Evolutionary conservation across 1,284 basidiomycete genomes (phyloP).

Genomic region (Tilletia horrida): DNA sequence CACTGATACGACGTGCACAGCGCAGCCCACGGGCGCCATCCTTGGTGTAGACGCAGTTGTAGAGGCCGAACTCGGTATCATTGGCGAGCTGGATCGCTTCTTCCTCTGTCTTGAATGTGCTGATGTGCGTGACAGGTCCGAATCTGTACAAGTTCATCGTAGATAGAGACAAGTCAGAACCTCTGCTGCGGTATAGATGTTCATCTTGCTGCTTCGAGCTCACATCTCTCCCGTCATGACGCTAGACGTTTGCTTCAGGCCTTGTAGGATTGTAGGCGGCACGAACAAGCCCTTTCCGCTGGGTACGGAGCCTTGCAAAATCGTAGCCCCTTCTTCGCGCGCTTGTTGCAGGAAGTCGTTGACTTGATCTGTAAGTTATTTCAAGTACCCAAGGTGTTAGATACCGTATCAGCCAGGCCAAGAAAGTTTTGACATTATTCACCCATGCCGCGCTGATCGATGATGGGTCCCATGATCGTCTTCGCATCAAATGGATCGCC

Average conservation of each 20-base stretch:
- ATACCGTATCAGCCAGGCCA: neutral
- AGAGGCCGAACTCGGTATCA: conserved; percentile 34
- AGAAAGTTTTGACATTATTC: neutral
- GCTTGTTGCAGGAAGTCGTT: neutral
- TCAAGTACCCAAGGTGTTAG: neutral
- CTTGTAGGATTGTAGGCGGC: conserved; percentile 42
- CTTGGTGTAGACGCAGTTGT: conserved; percentile 36
- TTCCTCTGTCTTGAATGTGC: conserved; percentile 38
- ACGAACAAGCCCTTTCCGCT: conserved; percentile 33
- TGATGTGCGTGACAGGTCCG: conserved; percentile 40
- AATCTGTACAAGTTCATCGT: conserved; percentile 20
- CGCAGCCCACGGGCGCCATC: conserved; percentile 30
- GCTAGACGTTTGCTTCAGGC: conserved; percentile 33
- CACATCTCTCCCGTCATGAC: conserved; percentile 40
- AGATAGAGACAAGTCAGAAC: no score
- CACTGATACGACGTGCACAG: conserved; percentile 30
- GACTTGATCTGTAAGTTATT: neutral
- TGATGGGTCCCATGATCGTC: neutral
- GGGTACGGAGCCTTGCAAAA: conserved; percentile 1
- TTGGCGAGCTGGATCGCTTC: conserved; percentile 36
- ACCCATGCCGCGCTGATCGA: neutral
- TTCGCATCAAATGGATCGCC: conserved; percentile 5
- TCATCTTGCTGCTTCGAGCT: neutral
- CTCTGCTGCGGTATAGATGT: no score
- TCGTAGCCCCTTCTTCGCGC: no score